A percentile compares a stretch with the other conserved stretches of the same genome.
These are phyloP conservation scores for Emergomyces orientalis DNA, from an alignment of 2,329 filamentous ascomycete genomes.

Conservation along the genomic window DNA sequence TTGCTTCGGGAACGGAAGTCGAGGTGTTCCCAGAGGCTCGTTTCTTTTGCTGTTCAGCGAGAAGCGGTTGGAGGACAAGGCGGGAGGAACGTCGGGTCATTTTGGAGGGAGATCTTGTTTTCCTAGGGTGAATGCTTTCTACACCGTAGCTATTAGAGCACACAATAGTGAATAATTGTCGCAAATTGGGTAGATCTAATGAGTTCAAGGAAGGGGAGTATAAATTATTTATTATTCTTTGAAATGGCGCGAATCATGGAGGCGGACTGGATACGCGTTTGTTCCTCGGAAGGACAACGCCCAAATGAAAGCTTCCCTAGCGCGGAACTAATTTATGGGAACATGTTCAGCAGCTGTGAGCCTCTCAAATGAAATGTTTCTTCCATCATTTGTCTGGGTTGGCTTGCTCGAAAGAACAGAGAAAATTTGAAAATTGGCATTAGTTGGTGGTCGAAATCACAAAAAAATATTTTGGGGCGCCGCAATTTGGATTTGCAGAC, in stretches of 20 bases:
- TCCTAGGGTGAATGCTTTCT: neutral
- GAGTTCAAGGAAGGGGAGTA: neutral
- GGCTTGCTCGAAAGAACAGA: neutral
- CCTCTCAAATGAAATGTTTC: neutral
- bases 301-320: neutral
- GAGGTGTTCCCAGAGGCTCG: conserved; percentile 21
- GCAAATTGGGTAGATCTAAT: neutral
- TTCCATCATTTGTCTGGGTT: neutral
- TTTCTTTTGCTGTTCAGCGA: conserved; percentile 15
- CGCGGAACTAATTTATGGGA: neutral
- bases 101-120: conserved; percentile 1
- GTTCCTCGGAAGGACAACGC: neutral
- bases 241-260: neutral
- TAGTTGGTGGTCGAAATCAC: neutral
- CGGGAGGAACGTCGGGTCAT: conserved; percentile 33
- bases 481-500: neutral
- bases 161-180: neutral
- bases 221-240: neutral
- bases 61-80: conserved; percentile 26
- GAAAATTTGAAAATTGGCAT: neutral
- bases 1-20: conserved; percentile 22
- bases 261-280: neutral
- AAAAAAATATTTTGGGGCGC: neutral
- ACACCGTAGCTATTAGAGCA: neutral
- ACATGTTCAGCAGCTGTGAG: neutral